A percentile compares a stretch with the other conserved stretches of the same genome.
Conservation (phyloP, 495 filamentous ascomycete genomes). For the Podospora conica region DNA sequence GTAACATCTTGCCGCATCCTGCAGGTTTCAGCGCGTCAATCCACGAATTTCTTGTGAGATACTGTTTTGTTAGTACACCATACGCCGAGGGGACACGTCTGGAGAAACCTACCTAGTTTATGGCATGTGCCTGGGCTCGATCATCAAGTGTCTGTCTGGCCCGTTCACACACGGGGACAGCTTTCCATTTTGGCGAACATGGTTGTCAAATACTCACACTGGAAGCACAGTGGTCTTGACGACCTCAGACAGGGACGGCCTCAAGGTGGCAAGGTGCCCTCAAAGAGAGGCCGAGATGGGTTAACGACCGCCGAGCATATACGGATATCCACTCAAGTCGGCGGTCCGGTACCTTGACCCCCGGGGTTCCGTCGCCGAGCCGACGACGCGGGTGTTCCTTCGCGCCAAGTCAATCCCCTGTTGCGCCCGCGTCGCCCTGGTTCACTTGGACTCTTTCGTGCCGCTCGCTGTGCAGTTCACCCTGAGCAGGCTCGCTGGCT, state of each 20-base stretch:
- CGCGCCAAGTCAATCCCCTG: background rate
- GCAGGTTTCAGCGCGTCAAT: too few species aligned
- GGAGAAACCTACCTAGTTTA: background rate
- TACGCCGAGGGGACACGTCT: background rate
- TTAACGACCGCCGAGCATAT: background rate
- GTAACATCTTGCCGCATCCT: background rate
- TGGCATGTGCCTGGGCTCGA: background rate
- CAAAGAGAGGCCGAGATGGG: background rate
- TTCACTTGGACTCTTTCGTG: background rate
- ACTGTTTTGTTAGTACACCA: too few species aligned
- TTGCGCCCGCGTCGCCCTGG: background rate
- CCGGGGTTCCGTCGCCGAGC: too few species aligned
- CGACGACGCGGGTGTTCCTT: too few species aligned
- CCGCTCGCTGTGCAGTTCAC: background rate
- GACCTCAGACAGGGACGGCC: background rate
- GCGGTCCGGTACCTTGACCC: background rate
- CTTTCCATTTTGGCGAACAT: background rate
- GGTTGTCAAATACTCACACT: too few species aligned
- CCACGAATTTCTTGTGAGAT: too few species aligned
- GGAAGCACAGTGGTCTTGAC: background rate
- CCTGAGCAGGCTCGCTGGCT: too few species aligned
- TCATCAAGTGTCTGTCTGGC: background rate
- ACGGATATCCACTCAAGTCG: background rate
- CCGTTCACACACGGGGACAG: too few species aligned
- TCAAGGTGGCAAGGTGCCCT: background rate